phyloP scores from a whole-genome alignment of 176 grass and related monocot genomes.

The Puccinellia tenuiflora region DNA sequence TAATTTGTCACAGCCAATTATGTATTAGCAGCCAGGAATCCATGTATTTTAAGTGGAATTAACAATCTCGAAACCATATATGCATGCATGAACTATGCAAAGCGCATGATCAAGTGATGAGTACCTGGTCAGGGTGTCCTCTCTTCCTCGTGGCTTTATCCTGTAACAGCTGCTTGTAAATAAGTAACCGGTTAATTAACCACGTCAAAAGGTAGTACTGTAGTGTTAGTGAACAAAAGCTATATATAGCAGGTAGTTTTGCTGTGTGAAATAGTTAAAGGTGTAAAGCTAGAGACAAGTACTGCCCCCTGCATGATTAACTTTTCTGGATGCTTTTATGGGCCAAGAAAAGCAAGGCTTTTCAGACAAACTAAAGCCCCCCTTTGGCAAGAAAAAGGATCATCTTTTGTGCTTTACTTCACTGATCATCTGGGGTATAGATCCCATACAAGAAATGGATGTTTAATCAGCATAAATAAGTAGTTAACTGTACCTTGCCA shows the following conservation, averaged over 20 bases:
- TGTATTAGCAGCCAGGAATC: background rate
- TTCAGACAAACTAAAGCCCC: slow-evolving; percentile 38
- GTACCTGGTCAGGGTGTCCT: slow-evolving; percentile 25
- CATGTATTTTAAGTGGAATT: background rate
- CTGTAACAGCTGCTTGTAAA: slow-evolving; percentile 37
- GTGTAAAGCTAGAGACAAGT: slow-evolving; percentile 38
- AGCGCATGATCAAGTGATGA: background rate
- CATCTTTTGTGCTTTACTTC: slow-evolving; percentile 33
- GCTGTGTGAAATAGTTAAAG: slow-evolving; percentile 34
- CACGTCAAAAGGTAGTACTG: background rate
- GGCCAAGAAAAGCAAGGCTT: slow-evolving; percentile 27
- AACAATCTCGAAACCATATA: background rate
- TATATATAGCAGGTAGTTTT: slow-evolving; percentile 1
- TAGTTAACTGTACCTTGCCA: slow-evolving; percentile 55
- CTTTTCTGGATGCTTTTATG: slow-evolving; percentile 47
- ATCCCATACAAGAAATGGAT: slow-evolving; percentile 29
- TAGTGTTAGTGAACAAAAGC: slow-evolving; percentile 27
- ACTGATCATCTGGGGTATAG: slow-evolving; percentile 33
- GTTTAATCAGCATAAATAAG: slow-evolving; percentile 16
- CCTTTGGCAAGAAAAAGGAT: slow-evolving; percentile 36
- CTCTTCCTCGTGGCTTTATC: slow-evolving; percentile 33
- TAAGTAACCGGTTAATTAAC: background rate
- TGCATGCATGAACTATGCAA: background rate
- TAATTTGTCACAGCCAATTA: background rate
- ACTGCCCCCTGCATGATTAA: slow-evolving; percentile 50